Evolutionary conservation across 2,329 filamentous ascomycete genomes (phyloP).

Genomic region (Trichoderma hamatum): DNA sequence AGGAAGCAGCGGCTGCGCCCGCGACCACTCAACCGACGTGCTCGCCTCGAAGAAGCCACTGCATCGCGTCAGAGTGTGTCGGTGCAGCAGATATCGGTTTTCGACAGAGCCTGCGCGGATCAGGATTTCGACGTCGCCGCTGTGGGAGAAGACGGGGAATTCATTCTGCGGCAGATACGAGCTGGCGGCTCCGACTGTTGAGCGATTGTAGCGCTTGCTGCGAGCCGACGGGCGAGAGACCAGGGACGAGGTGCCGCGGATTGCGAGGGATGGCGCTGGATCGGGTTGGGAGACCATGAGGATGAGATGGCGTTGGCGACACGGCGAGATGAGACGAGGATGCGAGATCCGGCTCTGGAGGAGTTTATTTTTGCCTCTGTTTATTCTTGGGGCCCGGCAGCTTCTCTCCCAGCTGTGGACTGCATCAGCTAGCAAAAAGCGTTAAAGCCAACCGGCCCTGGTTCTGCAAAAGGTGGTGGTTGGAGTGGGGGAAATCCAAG

Average conservation of each 20-base stretch:
- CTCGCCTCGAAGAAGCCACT: constrained; percentile 93
- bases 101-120: constrained; percentile 65
- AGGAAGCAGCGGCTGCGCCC: constrained; percentile 35
- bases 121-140: constrained; percentile 89
- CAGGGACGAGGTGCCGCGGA: constrained; percentile 60
- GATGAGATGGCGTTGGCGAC: constrained; percentile 24
- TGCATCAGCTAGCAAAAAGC: constrained; percentile 15
- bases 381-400: neutral
- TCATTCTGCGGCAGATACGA: constrained; percentile 79
- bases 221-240: constrained; percentile 65
- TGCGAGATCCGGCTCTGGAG: neutral
- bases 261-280: constrained; percentile 53
- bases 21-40: constrained; percentile 75
- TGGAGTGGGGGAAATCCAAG: constrained; percentile 13
- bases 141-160: constrained; percentile 87
- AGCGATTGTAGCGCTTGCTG: constrained; percentile 75
- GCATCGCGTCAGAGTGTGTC: constrained; percentile 83
- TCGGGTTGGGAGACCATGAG: constrained; percentile 68
- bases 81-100: constrained; percentile 84
- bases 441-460: constrained; percentile 12
- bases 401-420: constrained; percentile 11
- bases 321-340: neutral
- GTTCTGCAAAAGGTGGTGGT: constrained; percentile 12
- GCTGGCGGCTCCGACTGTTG: constrained; percentile 71
- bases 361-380: neutral